phyloP scores from a whole-genome alignment of 2,329 filamentous ascomycete genomes.

The Penicillium sp. region DNA sequence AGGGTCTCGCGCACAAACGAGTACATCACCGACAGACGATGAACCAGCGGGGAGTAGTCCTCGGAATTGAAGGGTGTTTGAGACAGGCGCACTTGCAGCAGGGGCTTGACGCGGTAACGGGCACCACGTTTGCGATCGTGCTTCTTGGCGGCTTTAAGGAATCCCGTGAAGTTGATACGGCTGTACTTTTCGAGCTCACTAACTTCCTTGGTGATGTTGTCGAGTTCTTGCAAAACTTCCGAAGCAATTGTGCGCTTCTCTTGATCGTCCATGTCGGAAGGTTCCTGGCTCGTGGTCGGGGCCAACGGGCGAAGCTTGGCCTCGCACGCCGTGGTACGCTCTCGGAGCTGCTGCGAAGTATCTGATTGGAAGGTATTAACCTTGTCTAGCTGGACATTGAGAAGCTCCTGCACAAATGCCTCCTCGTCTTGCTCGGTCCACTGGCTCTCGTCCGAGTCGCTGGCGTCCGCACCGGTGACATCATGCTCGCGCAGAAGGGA shows the following conservation, averaged over 20 bases:
- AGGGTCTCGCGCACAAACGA: slow-evolving; percentile 88
- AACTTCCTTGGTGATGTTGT: slow-evolving; percentile 86
- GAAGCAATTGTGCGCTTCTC: slow-evolving; percentile 61
- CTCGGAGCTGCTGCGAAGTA: slow-evolving; percentile 79
- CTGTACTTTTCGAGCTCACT: slow-evolving; percentile 95
- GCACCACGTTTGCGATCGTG: slow-evolving; percentile 91
- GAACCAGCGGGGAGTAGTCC: slow-evolving; percentile 87
- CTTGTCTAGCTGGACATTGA: slow-evolving; percentile 94
- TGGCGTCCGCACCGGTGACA: slow-evolving; percentile 52
- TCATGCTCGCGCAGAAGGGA: slow-evolving; percentile 80
- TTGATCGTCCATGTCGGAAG: slow-evolving; percentile 49
- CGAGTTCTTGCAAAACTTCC: slow-evolving; percentile 78
- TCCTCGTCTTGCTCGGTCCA: slow-evolving; percentile 97
- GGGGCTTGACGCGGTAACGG: slow-evolving; percentile 84
- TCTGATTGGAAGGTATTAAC: slow-evolving; percentile 87
- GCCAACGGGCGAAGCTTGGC: slow-evolving; percentile 66
- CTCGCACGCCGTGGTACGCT: slow-evolving; percentile 75
- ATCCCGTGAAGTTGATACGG: slow-evolving; percentile 95
- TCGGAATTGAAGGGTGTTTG: slow-evolving; percentile 94
- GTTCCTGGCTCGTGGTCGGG: slow-evolving; percentile 43
- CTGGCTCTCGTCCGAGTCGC: slow-evolving; percentile 61
- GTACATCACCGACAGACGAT: slow-evolving; percentile 91
- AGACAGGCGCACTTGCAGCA: slow-evolving; percentile 89
- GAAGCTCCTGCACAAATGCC: slow-evolving; percentile 90
- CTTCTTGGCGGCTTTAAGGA: slow-evolving; percentile 98